Conservation (phyloP, 345 rosid genomes). For the Sisymbrium altissimum region DNA sequence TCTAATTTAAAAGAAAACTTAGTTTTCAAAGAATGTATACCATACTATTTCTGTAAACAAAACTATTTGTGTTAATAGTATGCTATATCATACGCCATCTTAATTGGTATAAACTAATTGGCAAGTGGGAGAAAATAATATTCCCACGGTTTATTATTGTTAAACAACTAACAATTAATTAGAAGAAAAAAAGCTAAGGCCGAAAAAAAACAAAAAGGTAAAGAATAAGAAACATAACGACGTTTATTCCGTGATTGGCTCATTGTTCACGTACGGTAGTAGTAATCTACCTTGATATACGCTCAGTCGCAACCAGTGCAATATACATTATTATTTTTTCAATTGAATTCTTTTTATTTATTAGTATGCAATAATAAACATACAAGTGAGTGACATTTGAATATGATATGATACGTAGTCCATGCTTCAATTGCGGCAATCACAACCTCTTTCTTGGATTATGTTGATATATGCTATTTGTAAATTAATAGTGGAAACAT, state of each 20-base stretch:
- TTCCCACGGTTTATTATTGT: neutral
- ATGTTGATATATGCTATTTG: neutral
- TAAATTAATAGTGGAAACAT: conserved; percentile 18
- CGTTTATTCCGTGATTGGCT: conserved; percentile 30
- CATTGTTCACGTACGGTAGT: conserved; percentile 11
- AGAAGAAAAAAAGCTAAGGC: neutral
- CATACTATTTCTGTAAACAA: too few relatives aligned
- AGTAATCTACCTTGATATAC: conserved; percentile 11
- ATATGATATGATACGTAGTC: conserved; percentile 31
- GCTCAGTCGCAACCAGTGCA: conserved; percentile 13
- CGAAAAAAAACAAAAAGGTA: neutral
- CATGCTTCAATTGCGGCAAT: conserved; percentile 39
- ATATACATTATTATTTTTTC: neutral
- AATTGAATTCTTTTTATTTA: too few relatives aligned
- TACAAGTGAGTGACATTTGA: conserved; percentile 20
- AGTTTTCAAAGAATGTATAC: neutral
- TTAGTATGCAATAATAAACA: neutral
- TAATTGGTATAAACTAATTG: neutral
- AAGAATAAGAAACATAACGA: neutral
- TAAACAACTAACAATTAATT: neutral
- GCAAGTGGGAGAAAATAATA: neutral
- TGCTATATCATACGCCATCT: neutral
- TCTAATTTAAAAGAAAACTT: neutral
- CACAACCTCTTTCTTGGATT: conserved; percentile 17
- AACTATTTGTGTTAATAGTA: neutral